These are phyloP conservation scores for Protea cynaroides DNA, from an alignment of 164 flowering plant species.

Conservation along the genomic window DNA sequence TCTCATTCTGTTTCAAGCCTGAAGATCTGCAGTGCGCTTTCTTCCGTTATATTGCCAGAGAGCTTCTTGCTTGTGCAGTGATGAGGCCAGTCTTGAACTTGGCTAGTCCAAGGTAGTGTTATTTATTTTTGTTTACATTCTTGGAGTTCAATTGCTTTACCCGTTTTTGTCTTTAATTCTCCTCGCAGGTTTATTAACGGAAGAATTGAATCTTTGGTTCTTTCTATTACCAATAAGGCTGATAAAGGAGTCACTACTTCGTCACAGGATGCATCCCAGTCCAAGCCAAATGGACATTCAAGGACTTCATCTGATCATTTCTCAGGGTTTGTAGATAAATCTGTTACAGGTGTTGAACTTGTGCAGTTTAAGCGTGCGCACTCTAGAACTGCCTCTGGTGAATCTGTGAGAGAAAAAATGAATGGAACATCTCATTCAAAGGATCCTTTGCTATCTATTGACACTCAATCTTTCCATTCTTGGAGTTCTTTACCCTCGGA, in stretches of 20 bases:
- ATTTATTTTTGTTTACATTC: neutral
- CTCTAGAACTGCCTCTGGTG: constrained; percentile 22
- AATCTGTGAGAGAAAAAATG: constrained; percentile 17
- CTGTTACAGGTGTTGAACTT: constrained; percentile 83
- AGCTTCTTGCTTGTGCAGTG: constrained; percentile 96
- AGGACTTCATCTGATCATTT: constrained; percentile 59
- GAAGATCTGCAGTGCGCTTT: constrained; percentile 84
- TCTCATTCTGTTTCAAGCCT: constrained; percentile 62
- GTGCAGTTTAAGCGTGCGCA: constrained; percentile 64
- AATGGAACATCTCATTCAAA: constrained; percentile 39
- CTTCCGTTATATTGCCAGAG: constrained; percentile 65
- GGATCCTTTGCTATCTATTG: constrained; percentile 74
- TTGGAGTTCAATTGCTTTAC: constrained; percentile 10
- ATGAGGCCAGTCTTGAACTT: constrained; percentile 88
- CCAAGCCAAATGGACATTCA: constrained; percentile 37
- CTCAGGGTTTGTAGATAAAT: constrained; percentile 50
- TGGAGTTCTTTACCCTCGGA: constrained; percentile 50
- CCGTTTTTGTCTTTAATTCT: constrained; percentile 13
- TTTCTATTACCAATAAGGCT: constrained; percentile 40
- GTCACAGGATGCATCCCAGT: constrained; percentile 31
- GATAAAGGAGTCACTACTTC: constrained; percentile 36
- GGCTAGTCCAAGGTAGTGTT: constrained; percentile 69
- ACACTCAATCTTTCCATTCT: constrained; percentile 61
- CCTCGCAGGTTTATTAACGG: constrained; percentile 87
- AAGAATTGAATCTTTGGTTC: constrained; percentile 64